Evolutionary conservation across 2,329 filamentous ascomycete species (phyloP).

Genomic region (Nemania bipapillata): DNA sequence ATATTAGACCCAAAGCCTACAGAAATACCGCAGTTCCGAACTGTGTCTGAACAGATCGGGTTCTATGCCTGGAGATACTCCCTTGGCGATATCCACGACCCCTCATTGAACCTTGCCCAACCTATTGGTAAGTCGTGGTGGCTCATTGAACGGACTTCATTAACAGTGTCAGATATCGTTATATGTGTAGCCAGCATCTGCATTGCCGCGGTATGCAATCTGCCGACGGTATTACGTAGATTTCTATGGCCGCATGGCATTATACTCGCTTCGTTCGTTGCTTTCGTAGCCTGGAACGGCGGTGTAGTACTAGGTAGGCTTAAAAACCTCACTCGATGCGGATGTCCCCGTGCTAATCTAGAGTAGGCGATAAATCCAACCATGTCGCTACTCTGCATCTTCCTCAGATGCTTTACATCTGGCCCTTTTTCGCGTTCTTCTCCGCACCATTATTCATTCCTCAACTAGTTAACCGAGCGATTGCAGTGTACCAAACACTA

Average conservation of each 20-base stretch:
- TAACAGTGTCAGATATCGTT: slow-evolving; percentile 59
- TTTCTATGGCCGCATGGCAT: slow-evolving; percentile 68
- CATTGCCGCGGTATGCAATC: slow-evolving; percentile 66
- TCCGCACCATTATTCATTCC: slow-evolving; percentile 80
- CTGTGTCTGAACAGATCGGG: slow-evolving; percentile 52
- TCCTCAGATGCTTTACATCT: slow-evolving; percentile 94
- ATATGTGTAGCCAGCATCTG: slow-evolving; percentile 72
- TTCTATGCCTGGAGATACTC: slow-evolving; percentile 59
- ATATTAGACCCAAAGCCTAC: slow-evolving; percentile 53
- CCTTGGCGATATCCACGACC: slow-evolving; percentile 66
- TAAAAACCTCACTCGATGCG: neutral
- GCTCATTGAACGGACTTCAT: neutral
- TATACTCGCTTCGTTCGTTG: slow-evolving; percentile 73
- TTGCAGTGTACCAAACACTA: slow-evolving; percentile 25
- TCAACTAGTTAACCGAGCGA: slow-evolving; percentile 55
- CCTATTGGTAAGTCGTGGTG: slow-evolving; percentile 60
- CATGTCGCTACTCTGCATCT: slow-evolving; percentile 90
- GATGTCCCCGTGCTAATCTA: slow-evolving; percentile 43
- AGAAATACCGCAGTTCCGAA: slow-evolving; percentile 49
- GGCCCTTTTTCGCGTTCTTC: slow-evolving; percentile 90
- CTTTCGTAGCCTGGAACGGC: slow-evolving; percentile 86
- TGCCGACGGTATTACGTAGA: slow-evolving; percentile 57
- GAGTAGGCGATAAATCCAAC: slow-evolving; percentile 87
- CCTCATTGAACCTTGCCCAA: slow-evolving; percentile 58
- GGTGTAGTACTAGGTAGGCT: slow-evolving; percentile 84